Conservation (phyloP, 306 rosid genomes). For the Lithocarpus polystachyus region DNA sequence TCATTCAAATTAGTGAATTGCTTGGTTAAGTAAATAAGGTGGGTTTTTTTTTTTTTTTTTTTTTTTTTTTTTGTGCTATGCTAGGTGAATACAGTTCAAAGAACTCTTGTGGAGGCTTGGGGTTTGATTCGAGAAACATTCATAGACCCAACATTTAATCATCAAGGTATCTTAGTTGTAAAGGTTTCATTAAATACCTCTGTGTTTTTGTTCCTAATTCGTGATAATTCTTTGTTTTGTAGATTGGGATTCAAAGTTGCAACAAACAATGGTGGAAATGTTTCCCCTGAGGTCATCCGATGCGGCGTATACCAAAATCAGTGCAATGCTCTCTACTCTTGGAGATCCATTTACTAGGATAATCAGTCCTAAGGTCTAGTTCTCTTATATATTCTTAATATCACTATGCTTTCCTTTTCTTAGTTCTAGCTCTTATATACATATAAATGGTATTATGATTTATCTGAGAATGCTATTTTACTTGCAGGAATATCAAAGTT, state of each 20-base stretch:
- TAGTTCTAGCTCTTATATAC: constrained; percentile 3
- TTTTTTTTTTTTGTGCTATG: background rate
- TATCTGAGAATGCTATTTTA: constrained; percentile 19
- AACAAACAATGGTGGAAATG: constrained; percentile 98
- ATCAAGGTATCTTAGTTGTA: constrained; percentile 62
- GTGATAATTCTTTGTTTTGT: constrained; percentile 8
- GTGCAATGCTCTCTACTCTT: constrained; percentile 97
- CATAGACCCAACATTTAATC: constrained; percentile 87
- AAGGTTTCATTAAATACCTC: no score
- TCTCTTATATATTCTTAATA: background rate
- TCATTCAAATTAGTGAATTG: background rate
- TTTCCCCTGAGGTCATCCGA: constrained; percentile 87
- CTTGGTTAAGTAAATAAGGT: constrained; percentile 5
- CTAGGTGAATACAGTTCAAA: constrained; percentile 93
- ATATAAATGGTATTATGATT: background rate
- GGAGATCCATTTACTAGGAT: constrained; percentile 97
- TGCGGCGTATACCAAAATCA: constrained; percentile 83
- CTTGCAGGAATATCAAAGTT: constrained; percentile 87
- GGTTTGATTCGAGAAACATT: constrained; percentile 94
- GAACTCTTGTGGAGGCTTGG: constrained; percentile 99
- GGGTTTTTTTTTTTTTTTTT: background rate
- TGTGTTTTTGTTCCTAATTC: no score
- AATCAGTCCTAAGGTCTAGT: constrained; percentile 81
- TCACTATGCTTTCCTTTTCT: constrained; percentile 3
- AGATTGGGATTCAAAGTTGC: constrained; percentile 95